Evolutionary conservation across 148 eudicot species (phyloP), one percentile per base, ranked within the genome.

Genomic region (Camellia japonica): DNA sequence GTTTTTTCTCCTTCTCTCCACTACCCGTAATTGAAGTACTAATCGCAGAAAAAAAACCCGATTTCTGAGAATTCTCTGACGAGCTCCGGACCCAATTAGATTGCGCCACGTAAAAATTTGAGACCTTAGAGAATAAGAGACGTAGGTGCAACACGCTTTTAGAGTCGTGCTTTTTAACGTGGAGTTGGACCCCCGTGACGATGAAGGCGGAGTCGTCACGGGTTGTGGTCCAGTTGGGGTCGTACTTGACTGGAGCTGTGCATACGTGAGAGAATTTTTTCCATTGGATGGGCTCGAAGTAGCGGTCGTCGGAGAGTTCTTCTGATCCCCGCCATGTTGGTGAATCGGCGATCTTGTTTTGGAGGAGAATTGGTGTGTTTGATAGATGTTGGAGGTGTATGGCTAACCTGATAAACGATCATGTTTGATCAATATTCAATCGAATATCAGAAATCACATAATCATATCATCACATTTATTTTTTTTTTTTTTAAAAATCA

Each of bases 171-270:
- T 87, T 91, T 44, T 86, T 82, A 0, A 88, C 86, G 71, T 80
- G 82, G 16, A 94, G 86, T 68, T 87, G 95, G n/a, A 93, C 95
- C 23, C 98, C 98, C 0, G 98, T 91, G 78, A 94, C 95, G 18
- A 94, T 91, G 77, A 80, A 94, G 20, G 89, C 89, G 0, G 56
- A 30, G 38, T 30, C 41, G 46, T 20, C 44, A 2, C 80, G 65
- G 8, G 23, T 71, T 30, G 63, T 3, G 16, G 78, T 12, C 93
- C 97, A 93, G 7, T 65, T 77, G 2, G 90, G 88, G 75, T 90
- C 84, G 52, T 83, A 90, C 69, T 90, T 94, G 0, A 93, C 91
- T 1, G 93, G 86, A 19, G 88, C 81, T 11, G 94, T 88, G 90
- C 92, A 91, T 38, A 94, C 68, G 69, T 90, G 93, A 16, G 95